Evolutionary conservation across 768 basidiomycete genomes (phyloP), one percentile per base, ranked within the genome.

Genomic region (Dacryopinax primogenitus): DNA sequence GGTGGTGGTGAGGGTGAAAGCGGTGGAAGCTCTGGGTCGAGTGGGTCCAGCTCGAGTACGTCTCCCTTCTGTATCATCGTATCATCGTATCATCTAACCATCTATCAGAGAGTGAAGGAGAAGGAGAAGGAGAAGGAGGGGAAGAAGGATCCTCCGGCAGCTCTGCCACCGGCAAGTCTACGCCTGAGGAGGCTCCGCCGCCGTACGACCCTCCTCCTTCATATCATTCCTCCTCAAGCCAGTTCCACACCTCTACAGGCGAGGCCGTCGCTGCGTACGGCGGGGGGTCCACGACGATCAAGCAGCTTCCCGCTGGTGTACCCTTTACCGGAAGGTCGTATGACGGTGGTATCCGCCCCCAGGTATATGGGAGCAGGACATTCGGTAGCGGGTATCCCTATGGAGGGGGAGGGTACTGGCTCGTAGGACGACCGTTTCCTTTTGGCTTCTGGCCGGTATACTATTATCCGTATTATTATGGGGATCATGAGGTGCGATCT

Each of bases 401-500:
- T 30, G 63, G 63, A 1, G 62, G 33, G n/a, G 44, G 35, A 23
- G 66, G 66, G 58, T 63, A 44, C 30, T 66, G 32, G 35, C 39
- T 66, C n/a, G n/a, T 35, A 2, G 41, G 47, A 16, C 37, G 66
- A 13, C 37, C 37, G 16, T 66, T 66, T 32, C 63, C 66, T 12
- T 66, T 47, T 21, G 66, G 66, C 21, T 66, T 66, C 37, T 66
- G 66, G 66, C 66, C 66, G 4, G 16, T 66, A 21, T 63, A 51
- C 34, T 34, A 34, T 21, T 30, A 58, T 18, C 62, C 63, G 2
- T 30, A 26, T 21, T 66, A 66, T 39, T 66, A 64, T 26, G 66
- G 66, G 16, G 63, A 39, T 33, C 32, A 58, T 26, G 66, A 64
- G 63, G 66, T 66, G 32, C 62, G 66, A 6, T 37, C 51, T 58